phyloP scores from a whole-genome alignment of 305 asterid species.

The Rubia peregrina region DNA sequence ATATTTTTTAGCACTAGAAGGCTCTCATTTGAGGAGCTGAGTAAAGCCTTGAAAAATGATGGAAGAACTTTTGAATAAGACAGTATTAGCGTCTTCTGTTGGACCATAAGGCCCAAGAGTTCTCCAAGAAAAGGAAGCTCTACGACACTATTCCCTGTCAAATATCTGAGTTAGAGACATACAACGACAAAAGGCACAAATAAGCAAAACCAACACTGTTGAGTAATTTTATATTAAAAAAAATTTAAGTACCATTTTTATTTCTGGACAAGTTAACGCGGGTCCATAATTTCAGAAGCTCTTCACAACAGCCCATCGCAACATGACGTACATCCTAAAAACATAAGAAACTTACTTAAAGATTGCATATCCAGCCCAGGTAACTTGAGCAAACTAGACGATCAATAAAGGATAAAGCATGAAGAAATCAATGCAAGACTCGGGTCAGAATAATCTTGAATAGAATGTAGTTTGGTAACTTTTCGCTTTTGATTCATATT shows the following conservation, averaged over 20 bases:
- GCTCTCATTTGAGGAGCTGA: conserved; percentile 49
- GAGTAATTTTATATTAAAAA: not conserved
- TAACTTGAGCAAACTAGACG: not conserved
- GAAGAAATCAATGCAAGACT: not conserved
- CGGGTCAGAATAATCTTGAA: not conserved
- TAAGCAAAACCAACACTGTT: conserved; percentile 5
- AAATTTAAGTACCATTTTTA: conserved; percentile 39
- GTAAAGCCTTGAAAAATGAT: conserved; percentile 57
- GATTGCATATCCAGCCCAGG: not conserved
- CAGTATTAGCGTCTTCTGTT: conserved; percentile 66
- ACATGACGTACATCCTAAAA: conserved; percentile 55
- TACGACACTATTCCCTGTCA: conserved; percentile 48
- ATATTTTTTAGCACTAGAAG: conserved; percentile 54
- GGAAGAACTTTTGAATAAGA: conserved; percentile 52
- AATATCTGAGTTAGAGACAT: conserved; percentile 17
- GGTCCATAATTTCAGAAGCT: conserved; percentile 41
- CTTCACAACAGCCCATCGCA: conserved; percentile 72
- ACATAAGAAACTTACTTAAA: conserved; percentile 15
- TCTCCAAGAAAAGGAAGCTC: conserved; percentile 57
- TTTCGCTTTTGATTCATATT: not conserved
- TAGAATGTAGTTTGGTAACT: not conserved
- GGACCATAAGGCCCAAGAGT: conserved; percentile 48
- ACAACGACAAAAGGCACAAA: not conserved
- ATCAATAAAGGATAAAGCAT: not conserved
- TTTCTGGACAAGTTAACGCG: conserved; percentile 26